Evolutionary conservation across 768 basidiomycete genomes (phyloP).

Genomic region (Brasilioporus rufonigricans): DNA sequence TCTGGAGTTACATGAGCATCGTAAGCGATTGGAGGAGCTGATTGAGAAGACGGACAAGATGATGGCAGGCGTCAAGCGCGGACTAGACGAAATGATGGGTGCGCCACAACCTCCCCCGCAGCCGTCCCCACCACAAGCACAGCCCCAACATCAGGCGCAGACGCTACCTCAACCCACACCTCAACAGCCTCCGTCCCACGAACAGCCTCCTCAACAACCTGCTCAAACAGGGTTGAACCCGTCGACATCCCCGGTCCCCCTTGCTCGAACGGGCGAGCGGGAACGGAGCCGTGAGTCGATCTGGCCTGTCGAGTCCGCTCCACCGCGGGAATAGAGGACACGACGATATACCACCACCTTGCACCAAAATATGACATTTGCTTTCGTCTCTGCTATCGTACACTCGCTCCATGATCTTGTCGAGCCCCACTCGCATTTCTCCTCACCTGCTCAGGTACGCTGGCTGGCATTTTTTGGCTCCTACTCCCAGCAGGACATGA

Average conservation of each 20-base stretch:
- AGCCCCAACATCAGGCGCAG: conserved; percentile 25
- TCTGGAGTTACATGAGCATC: conserved; percentile 58
- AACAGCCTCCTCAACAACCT: conserved; percentile 25
- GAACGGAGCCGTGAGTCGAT: conserved; percentile 29
- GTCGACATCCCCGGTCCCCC: conserved; percentile 17
- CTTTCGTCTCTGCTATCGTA: conserved; percentile 32
- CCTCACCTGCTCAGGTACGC: conserved; percentile 4
- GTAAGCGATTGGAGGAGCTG: conserved; percentile 68
- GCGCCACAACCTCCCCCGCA: conserved; percentile 26
- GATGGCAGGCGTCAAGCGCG: conserved; percentile 69
- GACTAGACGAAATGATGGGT: conserved; percentile 71
- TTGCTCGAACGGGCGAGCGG: conserved; percentile 26
- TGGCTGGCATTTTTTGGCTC: conserved; percentile 13
- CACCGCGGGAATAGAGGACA: conserved; percentile 26
- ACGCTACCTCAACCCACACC: conserved; percentile 22
- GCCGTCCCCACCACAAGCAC: conserved; percentile 20
- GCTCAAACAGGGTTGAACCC: conserved; percentile 15
- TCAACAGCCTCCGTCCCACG: conserved; percentile 26
- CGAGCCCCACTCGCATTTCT: conserved; percentile 27
- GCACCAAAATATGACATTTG: conserved; percentile 22
- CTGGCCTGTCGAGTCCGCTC: conserved; percentile 30
- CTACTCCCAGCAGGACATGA: conserved; percentile 23
- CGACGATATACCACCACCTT: conserved; percentile 12
- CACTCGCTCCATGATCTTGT: conserved; percentile 12
- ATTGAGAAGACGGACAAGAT: conserved; percentile 70